Base-by-base conservation (phyloP, 805 yeast species). In the Schizosaccharomyces japonicus region DNA sequence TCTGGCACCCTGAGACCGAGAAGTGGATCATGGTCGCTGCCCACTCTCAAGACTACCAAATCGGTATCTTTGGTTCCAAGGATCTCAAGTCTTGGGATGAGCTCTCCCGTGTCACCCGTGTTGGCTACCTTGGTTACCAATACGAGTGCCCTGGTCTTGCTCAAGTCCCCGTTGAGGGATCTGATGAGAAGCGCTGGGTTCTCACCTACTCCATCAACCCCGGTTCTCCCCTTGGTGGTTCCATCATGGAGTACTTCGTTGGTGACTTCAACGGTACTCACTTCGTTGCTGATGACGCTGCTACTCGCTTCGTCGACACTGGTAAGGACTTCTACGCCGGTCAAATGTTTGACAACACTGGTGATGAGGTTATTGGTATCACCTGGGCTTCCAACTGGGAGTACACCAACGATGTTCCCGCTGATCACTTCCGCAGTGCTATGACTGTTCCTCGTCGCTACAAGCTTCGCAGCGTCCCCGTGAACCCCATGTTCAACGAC, bases 371-470 rank as follows among this genome's bases (percentile, higher is more conserved):
- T 2, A 28, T 62, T n/a, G 66, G 65, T 25, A 49, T 65, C 39
- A 68, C 66, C 4, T 66, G 69, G 69, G 65, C 67, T 33, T 61
- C 66, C 34, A 64, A 64, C 53, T 66, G 69, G 69, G 66, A 64
- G 52, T 66, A 66, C 49, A 57, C 58, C 25, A 56, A 55, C 19
- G 52, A 52, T 15, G 64, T 59, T 17, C 69, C 69, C n/a, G 62
- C 66, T 10, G 51, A 49, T 5, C 53, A 56, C 6, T 65, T 64
- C 63, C 58, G 65, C 47, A 54, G 62, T 17, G 58, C 66, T 2
- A 60, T 63, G 66, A 11, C 33, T 7, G 25, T 44, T 25, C 49
- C 49, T 6, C 49, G 49, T 8, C 27, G 23, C 17, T 27, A 19
- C 2, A 15, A 25, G 17, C 42, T 36, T n/a, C 26, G 42, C 23